Conservation (phyloP, 2,329 filamentous ascomycete species). For the Diaporthe sp. region DNA sequence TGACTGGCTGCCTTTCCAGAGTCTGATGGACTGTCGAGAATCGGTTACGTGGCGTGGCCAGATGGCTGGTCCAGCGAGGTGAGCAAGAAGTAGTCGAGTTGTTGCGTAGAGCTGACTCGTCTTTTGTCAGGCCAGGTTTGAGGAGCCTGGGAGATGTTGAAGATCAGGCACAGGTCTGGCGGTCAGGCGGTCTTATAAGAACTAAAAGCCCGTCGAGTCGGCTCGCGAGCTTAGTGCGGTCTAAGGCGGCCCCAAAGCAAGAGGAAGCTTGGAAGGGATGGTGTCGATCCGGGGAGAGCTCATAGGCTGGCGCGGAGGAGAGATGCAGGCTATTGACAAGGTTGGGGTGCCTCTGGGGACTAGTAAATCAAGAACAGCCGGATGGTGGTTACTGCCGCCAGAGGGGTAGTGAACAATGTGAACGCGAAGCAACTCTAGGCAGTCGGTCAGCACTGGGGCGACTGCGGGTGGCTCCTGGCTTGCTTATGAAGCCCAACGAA, state of each 20-base stretch:
- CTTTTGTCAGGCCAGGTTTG: background rate
- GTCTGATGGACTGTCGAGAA: slow-evolving; percentile 4
- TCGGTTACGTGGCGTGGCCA: slow-evolving; percentile 5
- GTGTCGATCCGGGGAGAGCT: slow-evolving; percentile 9
- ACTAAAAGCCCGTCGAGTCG: slow-evolving; percentile 1
- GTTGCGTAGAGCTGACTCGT: slow-evolving; percentile 9
- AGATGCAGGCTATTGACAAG: slow-evolving; percentile 27
- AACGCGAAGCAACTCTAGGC: slow-evolving; percentile 16
- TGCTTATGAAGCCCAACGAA: slow-evolving; percentile 15
- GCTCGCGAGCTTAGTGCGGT: slow-evolving; percentile 7
- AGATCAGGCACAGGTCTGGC: slow-evolving; percentile 25
- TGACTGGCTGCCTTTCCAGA: background rate
- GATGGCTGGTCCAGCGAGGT: slow-evolving; percentile 5
- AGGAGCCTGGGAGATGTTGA: background rate
- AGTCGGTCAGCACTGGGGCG: slow-evolving; percentile 18
- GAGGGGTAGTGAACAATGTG: slow-evolving; percentile 4
- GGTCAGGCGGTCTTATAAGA: slow-evolving; percentile 35
- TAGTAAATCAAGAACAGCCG: slow-evolving; percentile 17
- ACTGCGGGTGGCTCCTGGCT: slow-evolving; percentile 20
- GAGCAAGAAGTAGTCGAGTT: background rate
- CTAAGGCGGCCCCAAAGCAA: slow-evolving; percentile 21
- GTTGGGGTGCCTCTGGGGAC: slow-evolving; percentile 6
- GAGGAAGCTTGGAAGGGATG: slow-evolving; percentile 28
- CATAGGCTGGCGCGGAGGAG: slow-evolving; percentile 36
- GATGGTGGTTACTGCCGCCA: slow-evolving; percentile 2